Base-by-base conservation (phyloP, 2,329 filamentous ascomycete species). In the Dactylellina leptospora region DNA sequence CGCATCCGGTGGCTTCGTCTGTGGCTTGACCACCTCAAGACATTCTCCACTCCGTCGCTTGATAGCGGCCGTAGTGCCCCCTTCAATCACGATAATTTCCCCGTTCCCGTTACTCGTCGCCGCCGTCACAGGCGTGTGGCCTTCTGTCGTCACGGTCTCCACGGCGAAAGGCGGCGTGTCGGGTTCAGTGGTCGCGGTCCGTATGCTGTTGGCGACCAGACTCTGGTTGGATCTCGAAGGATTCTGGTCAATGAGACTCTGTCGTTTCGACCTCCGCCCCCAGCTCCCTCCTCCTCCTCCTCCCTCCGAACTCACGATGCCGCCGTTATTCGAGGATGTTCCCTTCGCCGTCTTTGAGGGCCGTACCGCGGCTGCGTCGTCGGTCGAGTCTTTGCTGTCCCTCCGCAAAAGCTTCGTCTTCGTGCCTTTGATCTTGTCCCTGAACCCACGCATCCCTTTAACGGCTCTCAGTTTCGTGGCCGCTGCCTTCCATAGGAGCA, bases 401-500 rank as follows among this genome's bases (percentile, higher is more conserved):
- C 68, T 53, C 59, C 68, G 51, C 22, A 72, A 53, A 30, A 72
- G 68, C 59, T 72, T 72, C 51, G 68, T 72, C 45, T 72, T 72
- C 33, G 68, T 72, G 53, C 68, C 68, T 28, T 72, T 72, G 68
- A 72, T 64, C 68, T 60, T 64, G 59, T 72, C 68, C 45, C 68
- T 63, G 47, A 72, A 64, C 28, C 68, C 68, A 27, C 68, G 68
- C 68, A 72, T 72, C 44, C 68, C 68, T 53, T 63, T 72, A 59
- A 72, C 68, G 54, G 59, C 68, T 64, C 68, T 72, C 51, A 72
- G 45, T 64, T 72, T 72, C 51, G 59, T 64, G 68, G 68, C 68
- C 68, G 68, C 68, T 51, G 68, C 47, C 59, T 72, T 72, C 68
- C 68, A 72, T 72, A 72, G 68, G 59, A 59, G 68, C 68, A 72